Percentiles rank a stretch among this genome's conserved stretches.
phyloP scores from a whole-genome alignment of 177 flowering plant species.

The Vitis hybrid region DNA sequence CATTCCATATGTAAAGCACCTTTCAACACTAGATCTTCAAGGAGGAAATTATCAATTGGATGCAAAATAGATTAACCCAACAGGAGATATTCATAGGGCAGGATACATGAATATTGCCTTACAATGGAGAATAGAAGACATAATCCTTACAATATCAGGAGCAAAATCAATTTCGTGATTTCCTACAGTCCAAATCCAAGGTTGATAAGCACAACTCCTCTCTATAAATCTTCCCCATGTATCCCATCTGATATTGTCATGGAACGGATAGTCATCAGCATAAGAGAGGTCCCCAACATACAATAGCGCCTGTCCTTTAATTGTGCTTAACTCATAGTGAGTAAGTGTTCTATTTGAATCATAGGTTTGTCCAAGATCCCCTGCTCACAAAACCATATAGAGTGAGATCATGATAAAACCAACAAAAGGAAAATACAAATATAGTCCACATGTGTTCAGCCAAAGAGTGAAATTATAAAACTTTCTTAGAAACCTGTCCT shows the following conservation, averaged over 20 bases:
- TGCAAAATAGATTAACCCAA: too few relatives aligned
- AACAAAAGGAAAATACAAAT: neutral
- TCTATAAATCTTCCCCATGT: constrained; percentile 78
- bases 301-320: constrained; percentile 61
- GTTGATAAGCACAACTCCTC: constrained; percentile 76
- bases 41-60: too few relatives aligned
- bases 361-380: constrained; percentile 84
- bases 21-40: too few relatives aligned
- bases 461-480: neutral
- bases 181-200: constrained; percentile 88
- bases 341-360: constrained; percentile 68
- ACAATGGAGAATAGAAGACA: neutral
- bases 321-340: constrained; percentile 60
- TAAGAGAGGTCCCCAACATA: constrained; percentile 81
- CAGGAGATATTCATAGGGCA: too few relatives aligned
- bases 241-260: constrained; percentile 77
- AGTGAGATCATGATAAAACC: constrained; percentile 4
- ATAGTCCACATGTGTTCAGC: neutral
- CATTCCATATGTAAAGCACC: too few relatives aligned
- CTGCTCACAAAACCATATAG: constrained; percentile 29
- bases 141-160: constrained; percentile 53
- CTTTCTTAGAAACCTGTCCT: neutral
- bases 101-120: neutral
- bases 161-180: constrained; percentile 76
- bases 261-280: constrained; percentile 64